Conservation (phyloP, 2,329 filamentous ascomycete species). For the Elsinoe australis region DNA sequence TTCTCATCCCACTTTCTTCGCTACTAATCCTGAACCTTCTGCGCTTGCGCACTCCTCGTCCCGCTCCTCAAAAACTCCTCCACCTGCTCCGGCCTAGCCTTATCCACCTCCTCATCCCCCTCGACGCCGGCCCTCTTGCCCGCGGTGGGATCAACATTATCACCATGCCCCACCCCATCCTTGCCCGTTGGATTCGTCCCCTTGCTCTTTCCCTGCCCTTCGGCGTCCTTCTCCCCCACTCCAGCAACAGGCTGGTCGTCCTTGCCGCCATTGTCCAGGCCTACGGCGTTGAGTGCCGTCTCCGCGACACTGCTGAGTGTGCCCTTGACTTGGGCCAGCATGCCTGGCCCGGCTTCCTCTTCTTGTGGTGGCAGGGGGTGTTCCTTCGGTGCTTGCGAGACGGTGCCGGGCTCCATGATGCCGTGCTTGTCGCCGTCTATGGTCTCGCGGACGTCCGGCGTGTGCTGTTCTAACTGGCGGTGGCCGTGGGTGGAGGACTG, state of each 20-base stretch:
- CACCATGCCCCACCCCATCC: constrained; percentile 24
- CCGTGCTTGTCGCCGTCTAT: constrained; percentile 39
- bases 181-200: constrained; percentile 18
- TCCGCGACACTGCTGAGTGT: constrained; percentile 28
- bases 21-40: constrained; percentile 8
- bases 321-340: constrained; percentile 39
- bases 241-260: constrained; percentile 25
- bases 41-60: constrained; percentile 14
- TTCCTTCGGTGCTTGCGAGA: constrained; percentile 45
- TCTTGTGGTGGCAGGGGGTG: constrained; percentile 30
- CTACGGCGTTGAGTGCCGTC: constrained; percentile 28
- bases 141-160: too few species aligned
- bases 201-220: constrained; percentile 18
- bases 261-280: constrained; percentile 31
- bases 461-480: constrained; percentile 37
- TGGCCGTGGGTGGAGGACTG: constrained; percentile 39
- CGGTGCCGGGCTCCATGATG: constrained; percentile 42
- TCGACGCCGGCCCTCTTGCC: constrained; percentile 20
- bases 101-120: constrained; percentile 29
- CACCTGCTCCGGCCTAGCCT: constrained; percentile 26
- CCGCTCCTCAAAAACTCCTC: constrained; percentile 33
- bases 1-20: background rate
- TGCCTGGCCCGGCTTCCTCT: constrained; percentile 28
- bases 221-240: constrained; percentile 26
- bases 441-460: constrained; percentile 37